Evolutionary conservation across 495 filamentous ascomycete species (phyloP), one percentile per base, ranked within the genome.

Genomic region (Hypoxylon fuscum): DNA sequence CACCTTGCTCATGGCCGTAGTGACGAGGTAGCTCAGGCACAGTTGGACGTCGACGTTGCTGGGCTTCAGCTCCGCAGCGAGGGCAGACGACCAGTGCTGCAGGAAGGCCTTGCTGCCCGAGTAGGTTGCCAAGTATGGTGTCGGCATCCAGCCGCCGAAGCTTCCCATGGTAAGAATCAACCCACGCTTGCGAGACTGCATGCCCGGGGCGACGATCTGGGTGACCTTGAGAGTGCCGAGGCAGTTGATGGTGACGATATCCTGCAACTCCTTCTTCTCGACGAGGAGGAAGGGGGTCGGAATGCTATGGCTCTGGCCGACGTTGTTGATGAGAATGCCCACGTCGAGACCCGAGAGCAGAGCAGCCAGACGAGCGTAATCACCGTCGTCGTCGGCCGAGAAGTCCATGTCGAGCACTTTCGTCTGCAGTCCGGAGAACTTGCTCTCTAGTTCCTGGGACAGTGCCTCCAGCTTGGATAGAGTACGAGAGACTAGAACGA

Each of bases 31-130:
- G 62, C 88, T 90, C 62, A 97, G 83, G 21, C 95, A 87, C 35
- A 97, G 82, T 68, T 97, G 84, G 35, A 97, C 93, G 38, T 88
- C 86, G 23, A 99, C 86, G 50, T 90, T 89, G 64, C 90, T 78
- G 1, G 85, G 85, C 61, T 87, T 86, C 20, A 98, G 82, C 75
- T 99, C 96, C 9, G 90, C 81, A 21, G 88, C 89, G 1, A 99
- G 85, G 34, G 96, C 85, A 2, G 86, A 87, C 41, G 91, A 96
- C 96, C 96, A 99, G 72, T 96, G 88, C 75, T 97, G 93, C 55
- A 99, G 83, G 83, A 99, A 99, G 20, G 96, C 94, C 80, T 99
- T 99, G 84, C 87, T 91, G 53, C 96, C 96, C 55, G 91, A 96
- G 83, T 99, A 99, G 5, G 94, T 97, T 17, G 96, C 95, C 12